A percentile compares a stretch with the other conserved stretches of the same genome.
These are phyloP conservation scores for Fagopyrum esculentum DNA, from an alignment of 148 eudicot genomes.

Conservation along the genomic window DNA sequence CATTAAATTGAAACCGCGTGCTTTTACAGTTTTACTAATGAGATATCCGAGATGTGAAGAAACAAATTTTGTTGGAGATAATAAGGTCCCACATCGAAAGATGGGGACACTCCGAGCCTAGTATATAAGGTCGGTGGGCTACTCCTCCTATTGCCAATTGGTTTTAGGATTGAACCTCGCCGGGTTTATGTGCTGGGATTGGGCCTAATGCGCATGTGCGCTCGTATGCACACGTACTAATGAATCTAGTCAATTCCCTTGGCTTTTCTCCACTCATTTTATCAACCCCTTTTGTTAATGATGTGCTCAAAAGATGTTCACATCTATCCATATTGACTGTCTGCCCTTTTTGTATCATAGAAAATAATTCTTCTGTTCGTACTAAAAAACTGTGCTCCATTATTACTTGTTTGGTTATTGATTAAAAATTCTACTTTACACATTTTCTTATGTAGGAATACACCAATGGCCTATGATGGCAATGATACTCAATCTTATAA, in stretches of 20 bases:
- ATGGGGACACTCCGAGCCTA: no score
- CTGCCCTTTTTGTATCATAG: not conserved
- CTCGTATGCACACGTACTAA: no score
- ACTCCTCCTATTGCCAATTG: no score
- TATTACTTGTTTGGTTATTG: not conserved
- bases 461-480: conserved; percentile 88
- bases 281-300: not conserved
- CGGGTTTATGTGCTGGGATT: no score
- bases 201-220: no score
- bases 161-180: no score
- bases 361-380: not conserved
- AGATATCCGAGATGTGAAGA: not conserved
- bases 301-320: not conserved
- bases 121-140: no score
- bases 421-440: not conserved
- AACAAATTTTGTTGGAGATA: not conserved
- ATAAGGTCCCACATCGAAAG: no score
- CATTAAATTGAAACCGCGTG: not conserved
- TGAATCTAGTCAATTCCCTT: not conserved
- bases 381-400: not conserved
- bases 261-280: not conserved
- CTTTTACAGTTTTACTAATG: not conserved
- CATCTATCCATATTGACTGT: not conserved
- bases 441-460: conserved; percentile 37
- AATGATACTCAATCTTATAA: conserved; percentile 72